Base-by-base conservation (phyloP, 176 grass and related monocot genomes). In the Musa beccarii region DNA sequence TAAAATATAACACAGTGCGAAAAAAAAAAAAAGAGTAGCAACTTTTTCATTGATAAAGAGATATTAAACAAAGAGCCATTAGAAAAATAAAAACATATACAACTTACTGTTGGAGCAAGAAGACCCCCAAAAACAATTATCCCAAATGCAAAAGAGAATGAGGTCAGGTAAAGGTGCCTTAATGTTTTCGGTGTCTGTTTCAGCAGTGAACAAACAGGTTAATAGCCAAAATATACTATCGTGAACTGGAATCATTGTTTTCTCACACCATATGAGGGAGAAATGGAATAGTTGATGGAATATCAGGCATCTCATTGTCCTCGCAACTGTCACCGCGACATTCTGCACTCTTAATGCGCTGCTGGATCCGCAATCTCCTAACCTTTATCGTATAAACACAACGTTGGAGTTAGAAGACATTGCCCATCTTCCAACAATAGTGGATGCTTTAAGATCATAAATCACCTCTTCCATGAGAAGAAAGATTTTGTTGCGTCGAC, bases 391-490 rank as follows among this genome's bases (percentile, higher is more conserved):
- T 69, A 63, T 63, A 52, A 21, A 53, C 26, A 71, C 3, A 53
- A 54, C 25, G 1, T 24, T 25, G 17, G 54, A 25, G 13, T 53
- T 53, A 52, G 21, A 11, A 55, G 12, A 51, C 70, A 79, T 54
- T 53, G 19, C 15, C 19, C 14, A 56, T 29, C 17, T 59, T 7
- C 43, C 8, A 22, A 70, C 12, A 51, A 23, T 66, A 51, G 21
- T 52, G 5, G 63, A 86, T 85, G 73, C 8, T 59, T 70, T 75
- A 80, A 25, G 17, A 51, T 14, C n/a, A 25, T 8, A 63, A 78
- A 23, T 75, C 78, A 93, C 90, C 88, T 98, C 95, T 83, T 98
- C 95, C 95, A 98, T 98, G 50, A 93, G 83, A 82, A 91, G 88
- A 79, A 98, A 98, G 59, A 86, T 98, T 86, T 87, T 98, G 74